Percentiles rank a stretch among this genome's conserved stretches.
Evolutionary conservation across 108 stramenopile genomes (phyloP).

Genomic region (Nitzschia putrida): DNA sequence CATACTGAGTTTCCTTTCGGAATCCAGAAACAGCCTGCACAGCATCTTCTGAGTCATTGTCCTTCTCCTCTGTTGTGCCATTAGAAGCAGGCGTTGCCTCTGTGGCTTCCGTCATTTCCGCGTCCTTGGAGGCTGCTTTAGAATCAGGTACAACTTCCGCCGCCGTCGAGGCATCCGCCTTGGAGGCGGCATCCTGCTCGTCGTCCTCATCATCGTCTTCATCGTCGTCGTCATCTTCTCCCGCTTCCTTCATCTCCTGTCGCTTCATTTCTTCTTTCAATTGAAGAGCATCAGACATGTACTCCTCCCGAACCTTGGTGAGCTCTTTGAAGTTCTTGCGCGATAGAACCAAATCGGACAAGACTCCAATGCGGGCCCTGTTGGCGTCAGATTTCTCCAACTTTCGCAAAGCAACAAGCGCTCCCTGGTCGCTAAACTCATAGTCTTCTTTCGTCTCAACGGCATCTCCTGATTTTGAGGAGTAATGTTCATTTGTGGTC

Average conservation of each 20-base stretch:
- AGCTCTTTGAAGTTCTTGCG: slow-evolving; percentile 58
- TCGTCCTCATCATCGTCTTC: slow-evolving; percentile 79
- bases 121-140: not conserved
- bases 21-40: slow-evolving; percentile 19
- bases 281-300: slow-evolving; percentile 74
- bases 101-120: not conserved
- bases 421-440: not conserved
- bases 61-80: not conserved
- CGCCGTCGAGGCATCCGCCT: slow-evolving; percentile 2
- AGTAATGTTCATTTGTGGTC: slow-evolving; percentile 47
- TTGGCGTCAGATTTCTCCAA: slow-evolving; percentile 1
- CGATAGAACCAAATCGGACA: slow-evolving; percentile 45
- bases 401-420: slow-evolving; percentile 26
- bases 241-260: slow-evolving; percentile 57
- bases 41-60: not conserved
- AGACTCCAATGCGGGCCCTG: slow-evolving; percentile 58
- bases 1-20: slow-evolving; percentile 59
- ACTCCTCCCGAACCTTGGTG: slow-evolving; percentile 61
- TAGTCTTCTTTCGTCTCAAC: slow-evolving; percentile 15
- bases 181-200: slow-evolving; percentile 31
- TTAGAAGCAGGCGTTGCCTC: slow-evolving; percentile 11
- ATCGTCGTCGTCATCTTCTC: slow-evolving; percentile 71
- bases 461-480: slow-evolving; percentile 11
- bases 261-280: slow-evolving; percentile 79
- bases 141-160: not conserved